Percentiles rank a stretch among this genome's conserved stretches.
These are phyloP conservation scores for Phallus indusiatus DNA, from an alignment of 768 basidiomycete species.

Conservation along the genomic window DNA sequence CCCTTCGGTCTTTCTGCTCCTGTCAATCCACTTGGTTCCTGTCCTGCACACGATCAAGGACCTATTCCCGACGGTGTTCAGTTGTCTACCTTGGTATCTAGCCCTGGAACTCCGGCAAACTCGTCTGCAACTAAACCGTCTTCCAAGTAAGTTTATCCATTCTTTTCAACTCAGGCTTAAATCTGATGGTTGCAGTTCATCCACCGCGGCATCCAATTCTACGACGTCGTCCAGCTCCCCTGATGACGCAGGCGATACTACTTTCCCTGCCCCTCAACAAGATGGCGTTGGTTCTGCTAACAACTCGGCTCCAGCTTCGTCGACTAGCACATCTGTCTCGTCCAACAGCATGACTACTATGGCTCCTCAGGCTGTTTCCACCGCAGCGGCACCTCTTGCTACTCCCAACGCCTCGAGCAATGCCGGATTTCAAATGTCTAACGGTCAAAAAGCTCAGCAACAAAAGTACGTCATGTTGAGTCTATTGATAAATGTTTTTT, in stretches of 20 bases:
- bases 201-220: constrained; percentile 13
- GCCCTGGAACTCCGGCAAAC: constrained; percentile 21
- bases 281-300: not conserved
- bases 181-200: constrained; percentile 1
- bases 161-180: not conserved
- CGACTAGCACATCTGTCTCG: too few relatives aligned
- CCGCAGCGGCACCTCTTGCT: not conserved
- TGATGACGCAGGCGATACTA: not conserved
- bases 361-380: not conserved
- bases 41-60: constrained; percentile 38
- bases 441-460: constrained; percentile 25
- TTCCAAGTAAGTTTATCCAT: not conserved
- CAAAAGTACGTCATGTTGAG: not conserved
- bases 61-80: constrained; percentile 42
- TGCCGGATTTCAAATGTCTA: constrained; percentile 14
- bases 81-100: constrained; percentile 25
- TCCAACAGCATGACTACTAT: not conserved
- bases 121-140: not conserved
- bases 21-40: constrained; percentile 39
- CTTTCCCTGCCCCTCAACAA: not conserved
- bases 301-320: not conserved
- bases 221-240: not conserved
- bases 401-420: not conserved
- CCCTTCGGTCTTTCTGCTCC: constrained; percentile 36
- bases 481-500: too few relatives aligned